These are phyloP conservation scores for Hypoxylon lienhwacheense DNA, from an alignment of 495 filamentous ascomycete genomes.

Conservation along the genomic window DNA sequence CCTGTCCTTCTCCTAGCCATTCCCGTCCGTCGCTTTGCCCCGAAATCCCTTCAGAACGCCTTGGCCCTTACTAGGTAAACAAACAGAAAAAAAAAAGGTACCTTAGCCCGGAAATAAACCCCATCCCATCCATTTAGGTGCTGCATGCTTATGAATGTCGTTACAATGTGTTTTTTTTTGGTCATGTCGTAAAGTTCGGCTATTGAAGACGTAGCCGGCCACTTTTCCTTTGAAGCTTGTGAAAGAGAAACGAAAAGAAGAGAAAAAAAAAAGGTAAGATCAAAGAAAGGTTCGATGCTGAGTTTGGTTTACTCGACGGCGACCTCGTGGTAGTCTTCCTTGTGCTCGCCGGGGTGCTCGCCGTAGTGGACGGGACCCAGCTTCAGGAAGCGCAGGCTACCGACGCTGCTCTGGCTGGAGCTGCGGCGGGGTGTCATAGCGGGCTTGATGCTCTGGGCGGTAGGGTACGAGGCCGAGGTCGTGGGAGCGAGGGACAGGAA, in stretches of 20 bases:
- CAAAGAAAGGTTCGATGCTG: not conserved
- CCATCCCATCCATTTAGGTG: constrained; percentile 14
- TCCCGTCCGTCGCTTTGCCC: constrained; percentile 6
- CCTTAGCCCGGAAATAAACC: constrained; percentile 12
- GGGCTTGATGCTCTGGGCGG: constrained; percentile 38
- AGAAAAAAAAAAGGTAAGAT: not conserved
- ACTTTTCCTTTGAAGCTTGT: not conserved
- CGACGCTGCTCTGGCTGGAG: constrained; percentile 36
- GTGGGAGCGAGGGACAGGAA: constrained; percentile 52
- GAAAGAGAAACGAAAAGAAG: not conserved
- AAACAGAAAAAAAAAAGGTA: not conserved
- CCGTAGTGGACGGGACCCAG: constrained; percentile 55
- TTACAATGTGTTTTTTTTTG: constrained; percentile 17
- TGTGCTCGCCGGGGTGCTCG: constrained; percentile 49
- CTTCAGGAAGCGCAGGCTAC: constrained; percentile 50
- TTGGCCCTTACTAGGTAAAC: not conserved
- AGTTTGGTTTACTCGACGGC: constrained; percentile 40
- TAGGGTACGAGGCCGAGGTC: constrained; percentile 50
- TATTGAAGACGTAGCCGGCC: constrained; percentile 10
- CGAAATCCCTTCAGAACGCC: constrained; percentile 22
- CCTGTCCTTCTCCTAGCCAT: not conserved
- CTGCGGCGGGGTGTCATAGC: constrained; percentile 30
- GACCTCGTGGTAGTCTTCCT: constrained; percentile 50
- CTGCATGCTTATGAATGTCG: constrained; percentile 25
- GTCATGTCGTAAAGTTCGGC: constrained; percentile 27